Evolutionary conservation across 192 early-diverging fungal genomes (phyloP), one percentile per base, ranked within the genome.

Genomic region (Backusella circina): DNA sequence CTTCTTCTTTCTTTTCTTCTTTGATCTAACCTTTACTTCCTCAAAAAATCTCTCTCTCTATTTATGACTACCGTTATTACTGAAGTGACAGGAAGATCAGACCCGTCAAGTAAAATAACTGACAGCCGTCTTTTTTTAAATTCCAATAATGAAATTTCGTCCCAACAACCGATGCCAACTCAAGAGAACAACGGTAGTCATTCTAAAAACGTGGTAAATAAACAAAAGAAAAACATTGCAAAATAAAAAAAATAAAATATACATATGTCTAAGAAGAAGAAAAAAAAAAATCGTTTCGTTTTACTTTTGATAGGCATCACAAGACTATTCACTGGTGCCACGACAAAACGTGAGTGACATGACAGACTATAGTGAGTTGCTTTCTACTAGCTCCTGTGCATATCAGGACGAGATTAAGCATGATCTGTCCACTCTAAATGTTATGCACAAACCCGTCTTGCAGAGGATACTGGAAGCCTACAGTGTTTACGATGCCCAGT

Each of bases 381-480:
- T 54, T 2, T 54, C 51, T 9, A 54, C 51, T 54, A 54, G 51
- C 16, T 54, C 51, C 4, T 23, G 6, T 54, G 23, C 21, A 2
- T 54, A 54, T 23, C 51, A 54, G 2, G 51, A 54, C 6, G 8
- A 26, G 51, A 54, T 54, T 54, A 54, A 54, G 23, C 51, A 54
- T 54, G 51, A 54, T 54, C 51, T 54, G 0, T 54, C 51, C 10
- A 23, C 23, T 23, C 9, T 54, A 1, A 9, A 54, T 9, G 51
- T 23, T 21, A 26, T 54, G 21, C 51, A 54, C 21, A 54, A 54
- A 54, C 51, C 51, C 10, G 87, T 87, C 67, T 87, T 99, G 84
- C 92, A 92, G 73, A 90, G 95, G 67, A 85, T 99, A 15, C 84
- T 97, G 50, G 96, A 93, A 80, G 95, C 95, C 8, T 99, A 99